These are phyloP conservation scores for Cydonia oblonga DNA, from an alignment of 331 rosid species.

Conservation along the genomic window DNA sequence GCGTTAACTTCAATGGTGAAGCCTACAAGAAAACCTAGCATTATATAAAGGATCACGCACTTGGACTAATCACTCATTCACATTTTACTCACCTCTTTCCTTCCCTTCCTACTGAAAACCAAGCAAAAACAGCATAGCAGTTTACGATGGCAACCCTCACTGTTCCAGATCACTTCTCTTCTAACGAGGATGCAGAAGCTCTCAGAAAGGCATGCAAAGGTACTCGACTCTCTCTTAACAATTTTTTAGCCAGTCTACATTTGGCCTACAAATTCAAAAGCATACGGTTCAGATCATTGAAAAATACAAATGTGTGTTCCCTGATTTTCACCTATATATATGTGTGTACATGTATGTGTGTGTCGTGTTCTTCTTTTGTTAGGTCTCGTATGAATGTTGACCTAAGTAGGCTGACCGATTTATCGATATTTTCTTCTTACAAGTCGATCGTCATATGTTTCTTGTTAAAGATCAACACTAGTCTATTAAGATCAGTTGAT, in stretches of 20 bases:
- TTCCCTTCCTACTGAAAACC: background rate
- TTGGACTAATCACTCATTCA: background rate
- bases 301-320: background rate
- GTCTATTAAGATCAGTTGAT: too few relatives aligned
- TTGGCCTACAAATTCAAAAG: too few relatives aligned
- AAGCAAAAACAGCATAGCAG: background rate
- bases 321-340: background rate
- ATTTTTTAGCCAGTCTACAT: background rate
- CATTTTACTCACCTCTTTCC: background rate
- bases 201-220: slow-evolving; percentile 49
- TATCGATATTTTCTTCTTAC: background rate
- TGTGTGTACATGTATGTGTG: background rate
- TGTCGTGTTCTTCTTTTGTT: background rate
- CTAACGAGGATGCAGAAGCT: slow-evolving; percentile 43
- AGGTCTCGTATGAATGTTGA: background rate
- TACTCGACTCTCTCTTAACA: background rate
- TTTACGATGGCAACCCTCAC: slow-evolving; percentile 42
- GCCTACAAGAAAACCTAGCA: background rate
- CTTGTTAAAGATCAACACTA: too few relatives aligned
- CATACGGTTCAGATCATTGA: background rate
- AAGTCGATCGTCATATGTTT: background rate
- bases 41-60: background rate
- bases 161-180: slow-evolving; percentile 16
- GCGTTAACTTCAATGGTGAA: slow-evolving; percentile 23
- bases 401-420: background rate